phyloP scores from a whole-genome alignment of 345 rosid species.

The Aquilaria sinensis region DNA sequence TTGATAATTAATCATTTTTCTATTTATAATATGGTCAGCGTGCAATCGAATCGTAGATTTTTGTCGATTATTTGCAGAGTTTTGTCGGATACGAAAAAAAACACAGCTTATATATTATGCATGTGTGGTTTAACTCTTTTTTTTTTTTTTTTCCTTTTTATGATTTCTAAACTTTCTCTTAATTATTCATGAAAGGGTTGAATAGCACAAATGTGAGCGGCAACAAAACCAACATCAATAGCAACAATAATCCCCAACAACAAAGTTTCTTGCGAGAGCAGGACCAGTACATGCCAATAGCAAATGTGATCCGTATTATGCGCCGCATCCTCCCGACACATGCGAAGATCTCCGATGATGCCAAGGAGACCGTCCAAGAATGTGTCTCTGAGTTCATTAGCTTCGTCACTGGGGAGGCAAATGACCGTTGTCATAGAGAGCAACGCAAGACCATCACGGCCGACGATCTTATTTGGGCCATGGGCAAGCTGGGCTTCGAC shows the following conservation, averaged over 20 bases:
- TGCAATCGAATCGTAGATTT: too few relatives aligned
- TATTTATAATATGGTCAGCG: too few relatives aligned
- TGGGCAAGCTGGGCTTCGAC: slow-evolving; percentile 63
- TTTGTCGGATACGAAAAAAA: too few relatives aligned
- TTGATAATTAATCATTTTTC: too few relatives aligned
- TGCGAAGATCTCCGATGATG: slow-evolving; percentile 72
- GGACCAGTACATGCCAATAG: slow-evolving; percentile 66
- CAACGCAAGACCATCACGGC: slow-evolving; percentile 67
- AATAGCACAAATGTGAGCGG: too few relatives aligned
- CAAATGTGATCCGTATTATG: slow-evolving; percentile 71
- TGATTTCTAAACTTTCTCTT: too few relatives aligned
- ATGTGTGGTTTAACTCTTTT: too few relatives aligned
- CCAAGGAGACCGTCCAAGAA: slow-evolving; percentile 66
- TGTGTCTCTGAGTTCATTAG: slow-evolving; percentile 68
- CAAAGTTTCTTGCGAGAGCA: slow-evolving; percentile 37
- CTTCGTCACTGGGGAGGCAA: slow-evolving; percentile 70
- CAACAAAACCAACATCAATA: slow-evolving; percentile 6
- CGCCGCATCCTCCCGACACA: slow-evolving; percentile 46
- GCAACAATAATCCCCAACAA: slow-evolving; percentile 3
- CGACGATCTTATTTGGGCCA: slow-evolving; percentile 63
- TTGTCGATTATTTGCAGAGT: too few relatives aligned
- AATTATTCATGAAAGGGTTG: too few relatives aligned
- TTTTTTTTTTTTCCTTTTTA: too few relatives aligned
- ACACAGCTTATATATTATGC: too few relatives aligned
- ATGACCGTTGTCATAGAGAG: slow-evolving; percentile 64